Percentiles rank a stretch among this genome's conserved stretches.
Conservation (phyloP, 1,139 yeast species). For the Taphrina communis region DNA sequence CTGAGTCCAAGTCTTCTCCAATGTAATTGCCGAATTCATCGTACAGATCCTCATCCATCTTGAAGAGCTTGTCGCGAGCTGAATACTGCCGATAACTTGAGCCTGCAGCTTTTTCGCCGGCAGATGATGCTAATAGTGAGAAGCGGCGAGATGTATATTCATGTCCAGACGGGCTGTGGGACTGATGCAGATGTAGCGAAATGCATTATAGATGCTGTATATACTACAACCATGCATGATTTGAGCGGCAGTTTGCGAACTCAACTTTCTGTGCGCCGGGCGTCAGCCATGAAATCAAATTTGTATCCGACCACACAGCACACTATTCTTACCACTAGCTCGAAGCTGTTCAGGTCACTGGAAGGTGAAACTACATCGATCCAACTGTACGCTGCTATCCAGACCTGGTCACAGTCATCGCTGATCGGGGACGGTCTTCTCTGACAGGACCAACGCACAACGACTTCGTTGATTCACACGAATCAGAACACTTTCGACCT, state of each 20-base stretch:
- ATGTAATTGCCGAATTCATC: slow-evolving; percentile 46
- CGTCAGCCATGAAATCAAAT: slow-evolving; percentile 1
- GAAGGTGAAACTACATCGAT: neutral
- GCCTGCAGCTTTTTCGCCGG: neutral
- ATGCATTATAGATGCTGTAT: too few relatives aligned
- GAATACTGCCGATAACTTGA: neutral
- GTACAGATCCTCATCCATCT: slow-evolving; percentile 44
- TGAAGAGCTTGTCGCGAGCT: neutral
- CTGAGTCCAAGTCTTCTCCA: slow-evolving; percentile 41
- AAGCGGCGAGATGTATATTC: too few relatives aligned
- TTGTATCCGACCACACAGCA: slow-evolving; percentile 7
- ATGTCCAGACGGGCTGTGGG: too few relatives aligned
- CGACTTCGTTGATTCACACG: too few relatives aligned
- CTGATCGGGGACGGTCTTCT: too few relatives aligned
- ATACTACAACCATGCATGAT: too few relatives aligned
- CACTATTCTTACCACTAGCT: neutral
- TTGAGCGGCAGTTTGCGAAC: too few relatives aligned
- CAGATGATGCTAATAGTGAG: too few relatives aligned
- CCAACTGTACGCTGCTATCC: neutral
- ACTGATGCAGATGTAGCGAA: too few relatives aligned
- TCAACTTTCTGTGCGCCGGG: slow-evolving; percentile 1
- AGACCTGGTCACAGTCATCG: too few relatives aligned
- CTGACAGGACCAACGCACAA: too few relatives aligned
- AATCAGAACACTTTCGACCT: too few relatives aligned
- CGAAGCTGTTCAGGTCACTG: neutral